Percentiles rank a stretch among this genome's conserved stretches.
phyloP scores from a whole-genome alignment of 768 basidiomycete species.

The Amanita muscaria region DNA sequence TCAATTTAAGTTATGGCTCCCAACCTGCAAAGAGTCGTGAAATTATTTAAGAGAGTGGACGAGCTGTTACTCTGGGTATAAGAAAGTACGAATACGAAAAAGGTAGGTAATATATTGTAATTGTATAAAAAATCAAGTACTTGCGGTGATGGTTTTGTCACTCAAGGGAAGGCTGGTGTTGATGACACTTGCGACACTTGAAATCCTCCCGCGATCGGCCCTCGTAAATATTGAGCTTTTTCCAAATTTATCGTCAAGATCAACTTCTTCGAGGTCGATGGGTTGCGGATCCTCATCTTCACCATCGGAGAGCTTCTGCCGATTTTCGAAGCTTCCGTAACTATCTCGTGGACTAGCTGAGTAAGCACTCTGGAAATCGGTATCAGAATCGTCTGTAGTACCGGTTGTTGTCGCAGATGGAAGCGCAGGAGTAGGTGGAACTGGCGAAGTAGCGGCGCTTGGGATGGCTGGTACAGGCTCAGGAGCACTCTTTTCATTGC shows the following conservation, averaged over 20 bases:
- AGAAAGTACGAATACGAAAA: slow-evolving; percentile 1
- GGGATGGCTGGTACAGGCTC: slow-evolving; percentile 18
- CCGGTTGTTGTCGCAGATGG: slow-evolving; percentile 17
- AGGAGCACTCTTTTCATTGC: slow-evolving; percentile 25
- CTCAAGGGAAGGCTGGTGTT: slow-evolving; percentile 29
- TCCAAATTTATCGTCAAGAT: slow-evolving; percentile 19
- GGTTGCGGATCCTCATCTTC: slow-evolving; percentile 12
- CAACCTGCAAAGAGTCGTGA: neutral
- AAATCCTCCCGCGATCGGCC: slow-evolving; percentile 40
- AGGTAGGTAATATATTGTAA: too few relatives aligned
- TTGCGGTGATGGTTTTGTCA: slow-evolving; percentile 27
- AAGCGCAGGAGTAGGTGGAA: slow-evolving; percentile 14
- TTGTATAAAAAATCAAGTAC: slow-evolving; percentile 3
- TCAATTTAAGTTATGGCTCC: slow-evolving; percentile 8
- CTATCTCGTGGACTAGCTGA: slow-evolving; percentile 66
- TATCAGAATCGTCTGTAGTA: slow-evolving; percentile 68
- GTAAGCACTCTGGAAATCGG: slow-evolving; percentile 84
- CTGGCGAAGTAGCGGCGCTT: slow-evolving; percentile 12
- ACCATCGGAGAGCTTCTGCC: slow-evolving; percentile 21
- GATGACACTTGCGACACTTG: slow-evolving; percentile 44
- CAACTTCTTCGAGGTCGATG: slow-evolving; percentile 13
- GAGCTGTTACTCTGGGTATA: slow-evolving; percentile 8
- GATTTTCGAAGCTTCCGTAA: slow-evolving; percentile 41
- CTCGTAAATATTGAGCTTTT: slow-evolving; percentile 25
- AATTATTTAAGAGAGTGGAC: slow-evolving; percentile 3